Evolutionary conservation across 768 basidiomycete species (phyloP), one percentile per base, ranked within the genome.

Genomic region (Suillus spraguei): DNA sequence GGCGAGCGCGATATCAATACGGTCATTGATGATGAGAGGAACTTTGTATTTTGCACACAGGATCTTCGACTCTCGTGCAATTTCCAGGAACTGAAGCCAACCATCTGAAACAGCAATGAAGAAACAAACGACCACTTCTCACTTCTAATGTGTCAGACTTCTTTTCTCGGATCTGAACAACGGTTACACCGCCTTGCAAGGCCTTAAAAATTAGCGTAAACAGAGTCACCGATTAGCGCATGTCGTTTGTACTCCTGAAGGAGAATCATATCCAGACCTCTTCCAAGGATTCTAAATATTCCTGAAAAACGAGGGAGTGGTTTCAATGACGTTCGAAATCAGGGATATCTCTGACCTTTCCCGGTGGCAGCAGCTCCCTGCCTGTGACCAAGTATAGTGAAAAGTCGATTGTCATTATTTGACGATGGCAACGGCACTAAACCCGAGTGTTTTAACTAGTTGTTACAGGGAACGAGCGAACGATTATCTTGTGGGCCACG

Each of bases 131-230:
- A 60, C 58, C n/a, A 32, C 42, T 8, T 74, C 85, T 69, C 55
- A 91, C 94, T 76, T 95, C 91, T 28, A 83, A 83, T 0, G 94
- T 96, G 65, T 95, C 94, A 0, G 83, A 76, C 13, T 85, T 75
- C 75, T 98, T 98, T 76, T 98, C 96, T 42, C 95, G 83, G 20
- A 97, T 81, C 75, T 97, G 96, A 5, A 97, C 93, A 54, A 96
- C 71, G 1, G 94, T 95, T 1, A 97, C 94, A 3, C 95, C 95
- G 11, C 95, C 95, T 71, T 86, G 79, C 17, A 97, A 79, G 2
- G 94, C 82, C 93, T 95, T 50, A 24, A 64, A 62, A 50, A n/a
- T 35, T 20, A 33, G 17, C 11, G n/a, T 20, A 9, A 35, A 36
- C 16, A 32, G 44, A 44, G 17, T 47, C 28, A 3, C 36, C 8